Base-by-base conservation (phyloP, 73 alveolate genomes). In the Diophrys sp. region DNA sequence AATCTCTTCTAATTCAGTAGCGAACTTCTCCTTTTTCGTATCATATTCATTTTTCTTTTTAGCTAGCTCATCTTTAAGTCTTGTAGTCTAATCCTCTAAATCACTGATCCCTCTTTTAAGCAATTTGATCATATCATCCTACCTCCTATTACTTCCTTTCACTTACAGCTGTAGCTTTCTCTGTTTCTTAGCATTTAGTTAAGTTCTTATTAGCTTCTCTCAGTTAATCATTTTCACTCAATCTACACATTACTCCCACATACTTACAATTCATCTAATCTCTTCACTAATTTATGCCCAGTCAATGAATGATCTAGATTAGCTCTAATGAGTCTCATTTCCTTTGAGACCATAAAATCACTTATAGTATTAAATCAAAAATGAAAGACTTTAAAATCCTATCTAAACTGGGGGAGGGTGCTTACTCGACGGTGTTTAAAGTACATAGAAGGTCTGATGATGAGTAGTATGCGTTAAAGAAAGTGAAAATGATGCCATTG, bases 371-470 rank as follows among this genome's bases (percentile, higher is more conserved):
- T n/a, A n/a, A n/a, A n/a, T n/a, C n/a, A n/a, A n/a, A n/a, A n/a
- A n/a, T n/a, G n/a, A n/a, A n/a, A n/a, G n/a, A n/a, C n/a, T n/a
- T n/a, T n/a, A n/a, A n/a, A n/a, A n/a, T n/a, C n/a, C n/a, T n/a
- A n/a, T n/a, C n/a, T n/a, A n/a, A n/a, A n/a, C n/a, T 74, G 56
- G 82, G 82, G 11, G 82, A 74, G 53, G 82, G 82, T 1, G 82
- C 82, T 11, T 76, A 76, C 74, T 62, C 77, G 56, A 28, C 78
- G 29, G 84, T 76, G 2, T 76, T 30, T 76, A 76, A 76, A 76
- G 84, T 76, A 11, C 53, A 56, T n/a, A 18, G 84, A 2, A 66
- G 67, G 31, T 76, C 84, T 14, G 84, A 76, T 76, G 67, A 54
- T 1, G 23, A n/a, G 26, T 34, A 62, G 1, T 76, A 76, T 62